Percentiles rank a stretch among this genome's conserved stretches.
Evolutionary conservation across 768 basidiomycete genomes (phyloP).

Genomic region (Tulasnella sp.): DNA sequence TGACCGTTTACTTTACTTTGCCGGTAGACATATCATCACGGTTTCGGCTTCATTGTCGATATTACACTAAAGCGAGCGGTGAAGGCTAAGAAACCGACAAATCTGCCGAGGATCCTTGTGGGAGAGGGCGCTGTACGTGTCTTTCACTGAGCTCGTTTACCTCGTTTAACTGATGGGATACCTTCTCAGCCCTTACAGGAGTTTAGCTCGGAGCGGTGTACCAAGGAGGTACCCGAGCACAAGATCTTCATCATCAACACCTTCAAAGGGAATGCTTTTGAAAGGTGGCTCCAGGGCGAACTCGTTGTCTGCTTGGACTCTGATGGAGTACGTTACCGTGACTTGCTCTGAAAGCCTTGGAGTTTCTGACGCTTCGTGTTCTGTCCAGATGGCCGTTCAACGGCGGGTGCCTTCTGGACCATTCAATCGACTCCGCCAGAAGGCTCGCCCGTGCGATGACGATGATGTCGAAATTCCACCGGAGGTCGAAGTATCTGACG

Average conservation of each 20-base stretch:
- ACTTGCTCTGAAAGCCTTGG: neutral
- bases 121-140: conserved; percentile 9
- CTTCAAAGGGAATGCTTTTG: conserved; percentile 9
- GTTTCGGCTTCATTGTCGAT: neutral
- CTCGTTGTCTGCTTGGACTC: neutral
- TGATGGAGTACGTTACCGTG: neutral
- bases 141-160: no score
- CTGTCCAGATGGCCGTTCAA: no score
- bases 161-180: neutral
- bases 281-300: conserved; percentile 8
- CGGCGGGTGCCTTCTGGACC: no score
- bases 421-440: no score
- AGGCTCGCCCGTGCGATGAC: no score
- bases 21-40: neutral
- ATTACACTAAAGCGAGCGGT: neutral
- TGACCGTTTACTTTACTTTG: neutral
- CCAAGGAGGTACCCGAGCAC: neutral
- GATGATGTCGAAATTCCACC: no score
- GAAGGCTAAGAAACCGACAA: neutral
- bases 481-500: no score
- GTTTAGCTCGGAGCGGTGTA: neutral
- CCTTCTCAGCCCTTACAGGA: neutral
- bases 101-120: neutral
- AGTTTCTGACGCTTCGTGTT: neutral
- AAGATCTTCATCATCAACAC: conserved; percentile 1